These are phyloP conservation scores for Saraca asoca DNA, from an alignment of 331 rosid species.

Conservation along the genomic window DNA sequence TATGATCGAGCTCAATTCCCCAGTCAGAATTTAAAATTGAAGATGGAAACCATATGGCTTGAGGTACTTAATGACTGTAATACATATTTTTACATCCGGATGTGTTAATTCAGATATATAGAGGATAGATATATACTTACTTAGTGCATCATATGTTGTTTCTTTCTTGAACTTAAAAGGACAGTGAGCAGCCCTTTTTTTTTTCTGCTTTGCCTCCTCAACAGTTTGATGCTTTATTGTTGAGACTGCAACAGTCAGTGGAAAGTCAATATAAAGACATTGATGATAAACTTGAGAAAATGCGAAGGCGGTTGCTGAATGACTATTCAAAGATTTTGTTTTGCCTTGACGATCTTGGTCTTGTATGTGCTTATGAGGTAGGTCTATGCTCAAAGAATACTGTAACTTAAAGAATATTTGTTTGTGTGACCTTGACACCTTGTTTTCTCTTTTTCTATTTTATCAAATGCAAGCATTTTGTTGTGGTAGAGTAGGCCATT, in stretches of 20 bases:
- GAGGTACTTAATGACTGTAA: slow-evolving; percentile 41
- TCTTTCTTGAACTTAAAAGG: slow-evolving; percentile 3
- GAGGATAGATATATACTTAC: not conserved
- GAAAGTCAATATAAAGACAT: slow-evolving; percentile 45
- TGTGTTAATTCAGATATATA: not conserved
- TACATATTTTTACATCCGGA: not conserved
- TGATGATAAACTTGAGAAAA: slow-evolving; percentile 45
- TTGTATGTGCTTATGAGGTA: slow-evolving; percentile 46
- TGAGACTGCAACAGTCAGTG: slow-evolving; percentile 37
- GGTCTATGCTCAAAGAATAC: too few relatives aligned
- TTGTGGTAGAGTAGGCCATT: not conserved
- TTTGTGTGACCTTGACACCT: not conserved
- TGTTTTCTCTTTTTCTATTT: not conserved
- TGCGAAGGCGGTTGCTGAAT: slow-evolving; percentile 49
- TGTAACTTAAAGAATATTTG: too few relatives aligned
- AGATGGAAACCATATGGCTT: slow-evolving; percentile 51
- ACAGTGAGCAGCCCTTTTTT: slow-evolving; percentile 4
- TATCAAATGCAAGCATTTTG: not conserved
- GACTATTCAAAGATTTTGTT: slow-evolving; percentile 55
- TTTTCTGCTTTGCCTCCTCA: slow-evolving; percentile 22
- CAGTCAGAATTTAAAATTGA: slow-evolving; percentile 45
- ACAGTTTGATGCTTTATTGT: slow-evolving; percentile 52
- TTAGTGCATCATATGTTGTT: not conserved
- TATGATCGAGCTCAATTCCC: slow-evolving; percentile 44
- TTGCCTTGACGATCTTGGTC: slow-evolving; percentile 77